Evolutionary conservation across 495 filamentous ascomycete genomes (phyloP).

Genomic region (Talaromyces proteolyticus): DNA sequence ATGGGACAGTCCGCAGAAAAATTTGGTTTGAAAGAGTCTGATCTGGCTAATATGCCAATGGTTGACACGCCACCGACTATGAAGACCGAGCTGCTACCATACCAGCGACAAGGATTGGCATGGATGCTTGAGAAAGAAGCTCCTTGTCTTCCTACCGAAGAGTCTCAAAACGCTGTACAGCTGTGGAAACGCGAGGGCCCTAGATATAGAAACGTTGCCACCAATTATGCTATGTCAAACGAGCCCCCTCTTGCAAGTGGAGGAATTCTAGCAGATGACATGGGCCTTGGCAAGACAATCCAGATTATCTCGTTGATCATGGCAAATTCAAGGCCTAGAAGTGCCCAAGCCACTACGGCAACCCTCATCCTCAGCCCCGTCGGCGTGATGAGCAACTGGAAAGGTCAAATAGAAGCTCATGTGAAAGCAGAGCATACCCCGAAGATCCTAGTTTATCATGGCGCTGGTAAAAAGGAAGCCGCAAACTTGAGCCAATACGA

Average conservation of each 20-base stretch:
- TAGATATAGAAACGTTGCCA: slow-evolving; percentile 69
- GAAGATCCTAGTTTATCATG: slow-evolving; percentile 72
- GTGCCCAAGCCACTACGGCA: slow-evolving; percentile 35
- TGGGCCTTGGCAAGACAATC: slow-evolving; percentile 92
- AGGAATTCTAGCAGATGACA: slow-evolving; percentile 87
- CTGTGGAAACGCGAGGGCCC: slow-evolving; percentile 63
- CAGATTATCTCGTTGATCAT: slow-evolving; percentile 80
- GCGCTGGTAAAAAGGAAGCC: slow-evolving; percentile 46
- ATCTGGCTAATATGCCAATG: slow-evolving; percentile 67
- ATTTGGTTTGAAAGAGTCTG: slow-evolving; percentile 62
- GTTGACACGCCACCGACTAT: slow-evolving; percentile 60
- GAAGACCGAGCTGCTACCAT: slow-evolving; percentile 64
- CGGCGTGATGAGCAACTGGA: slow-evolving; percentile 92
- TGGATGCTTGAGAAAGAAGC: slow-evolving; percentile 79
- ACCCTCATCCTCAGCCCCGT: slow-evolving; percentile 83
- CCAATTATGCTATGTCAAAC: slow-evolving; percentile 55
- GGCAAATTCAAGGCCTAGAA: slow-evolving; percentile 42
- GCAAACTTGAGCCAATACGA: slow-evolving; percentile 54
- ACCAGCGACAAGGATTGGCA: slow-evolving; percentile 76
- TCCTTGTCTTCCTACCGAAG: slow-evolving; percentile 56
- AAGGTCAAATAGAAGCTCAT: slow-evolving; percentile 72
- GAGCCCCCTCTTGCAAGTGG: slow-evolving; percentile 65
- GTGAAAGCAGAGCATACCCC: slow-evolving; percentile 53
- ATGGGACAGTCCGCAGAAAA: slow-evolving; percentile 62
- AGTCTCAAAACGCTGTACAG: slow-evolving; percentile 63